Evolutionary conservation across 345 rosid species (phyloP), one percentile per base, ranked within the genome.

Genomic region (Ceriops tagal): DNA sequence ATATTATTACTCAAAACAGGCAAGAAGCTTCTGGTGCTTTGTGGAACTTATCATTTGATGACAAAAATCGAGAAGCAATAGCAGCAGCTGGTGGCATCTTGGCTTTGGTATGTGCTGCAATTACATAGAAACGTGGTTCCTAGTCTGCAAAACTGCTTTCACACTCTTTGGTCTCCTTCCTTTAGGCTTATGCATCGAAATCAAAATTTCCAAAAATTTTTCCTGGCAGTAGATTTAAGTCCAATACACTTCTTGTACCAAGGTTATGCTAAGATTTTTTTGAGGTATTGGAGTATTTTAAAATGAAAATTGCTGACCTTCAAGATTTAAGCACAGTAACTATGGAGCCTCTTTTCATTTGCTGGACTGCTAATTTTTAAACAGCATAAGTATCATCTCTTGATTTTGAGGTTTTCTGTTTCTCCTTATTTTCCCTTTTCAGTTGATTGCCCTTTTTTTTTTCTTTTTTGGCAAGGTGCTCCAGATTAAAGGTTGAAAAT

Each of bases 11-110:
- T 58, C 30, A n/a, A 56, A 26, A 75, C 65, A 78, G 82, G 75
- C 79, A 78, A 35, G 84, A 81, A 71, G 82, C 82, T 32, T 80
- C 84, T 53, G 84, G 82, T 67, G 82, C 84, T 43, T 70, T 78
- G 39, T 78, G 84, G 84, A 81, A 81, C 58, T 73, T 81, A 52
- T 75, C 82, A 46, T 78, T 78, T 63, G 80, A 81, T 72, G 84
- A 78, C 75, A 75, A 34, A 70, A 81, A 78, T 75, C 75, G 82
- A 46, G 82, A 81, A 75, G 80, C 80, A 72, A 78, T 75, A 39
- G 82, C 82, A 3, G 69, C 63, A 39, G 80, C 80, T 62, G 84
- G 75, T 47, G 82, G 84, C 24, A 72, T 81, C 15, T 68, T 57
- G 73, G 84, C 84, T 55, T 72, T 81, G 81, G 84, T 81, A 71